Percentiles rank a stretch among this genome's conserved stretches.
phyloP scores from a whole-genome alignment of 2,329 filamentous ascomycete species.

The Keithomyces neogunnii region DNA sequence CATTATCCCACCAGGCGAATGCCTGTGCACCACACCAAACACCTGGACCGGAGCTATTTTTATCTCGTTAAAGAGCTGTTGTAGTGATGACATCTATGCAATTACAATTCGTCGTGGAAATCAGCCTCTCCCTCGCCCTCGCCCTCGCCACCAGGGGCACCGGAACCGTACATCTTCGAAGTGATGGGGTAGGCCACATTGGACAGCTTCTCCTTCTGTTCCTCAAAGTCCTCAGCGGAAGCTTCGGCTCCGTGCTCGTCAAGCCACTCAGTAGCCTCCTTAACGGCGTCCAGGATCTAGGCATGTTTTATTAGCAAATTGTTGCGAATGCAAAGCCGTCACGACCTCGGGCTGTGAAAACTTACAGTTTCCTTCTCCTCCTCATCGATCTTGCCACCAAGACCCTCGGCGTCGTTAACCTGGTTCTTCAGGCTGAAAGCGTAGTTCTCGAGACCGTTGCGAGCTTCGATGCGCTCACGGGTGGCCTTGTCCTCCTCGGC shows the following conservation, averaged over 20 bases:
- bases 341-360: conserved; percentile 13
- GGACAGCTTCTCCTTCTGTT: conserved; percentile 99
- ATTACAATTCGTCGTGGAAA: conserved; percentile 73
- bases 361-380: conserved; percentile 94
- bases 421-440: conserved; percentile 99
- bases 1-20: conserved; percentile 10
- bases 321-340: not conserved
- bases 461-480: conserved; percentile 91
- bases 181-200: conserved; percentile 97
- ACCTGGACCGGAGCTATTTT: conserved; percentile 11
- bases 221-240: conserved; percentile 89
- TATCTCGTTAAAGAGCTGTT: conserved; percentile 6
- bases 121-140: conserved; percentile 68
- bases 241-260: conserved; percentile 88
- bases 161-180: conserved; percentile 79
- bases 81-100: conserved; percentile 21
- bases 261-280: conserved; percentile 95
- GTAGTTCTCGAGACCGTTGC: conserved; percentile 98
- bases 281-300: conserved; percentile 83
- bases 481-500: conserved; percentile 99
- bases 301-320: conserved; percentile 31
- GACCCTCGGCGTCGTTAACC: conserved; percentile 90
- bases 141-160: conserved; percentile 46
- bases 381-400: conserved; percentile 96
- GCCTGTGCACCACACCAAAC: conserved; percentile 17